Percentiles rank a stretch among this genome's conserved stretches.
These are phyloP conservation scores for Vitis hybrid DNA, from an alignment of 177 flowering plant species.

Conservation along the genomic window DNA sequence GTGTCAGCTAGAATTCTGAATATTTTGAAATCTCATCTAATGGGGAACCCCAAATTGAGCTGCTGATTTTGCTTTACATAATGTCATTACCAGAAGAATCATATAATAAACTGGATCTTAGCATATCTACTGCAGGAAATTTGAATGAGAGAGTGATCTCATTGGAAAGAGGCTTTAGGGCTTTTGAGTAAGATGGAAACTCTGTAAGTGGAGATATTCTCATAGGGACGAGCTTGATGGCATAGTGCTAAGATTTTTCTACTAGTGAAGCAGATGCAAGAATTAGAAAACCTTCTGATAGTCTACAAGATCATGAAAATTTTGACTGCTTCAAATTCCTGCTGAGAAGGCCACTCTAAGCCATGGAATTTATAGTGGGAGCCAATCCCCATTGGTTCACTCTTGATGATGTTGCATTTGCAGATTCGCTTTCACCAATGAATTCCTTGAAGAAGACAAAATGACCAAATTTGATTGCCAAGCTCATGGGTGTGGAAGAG, in stretches of 20 bases:
- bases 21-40: slow-evolving; percentile 79
- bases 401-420: slow-evolving; percentile 25
- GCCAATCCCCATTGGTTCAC: slow-evolving; percentile 36
- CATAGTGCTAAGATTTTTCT: slow-evolving; percentile 7
- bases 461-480: slow-evolving; percentile 66
- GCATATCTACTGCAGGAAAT: slow-evolving; percentile 25
- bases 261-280: slow-evolving; percentile 9
- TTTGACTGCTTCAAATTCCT: slow-evolving; percentile 20
- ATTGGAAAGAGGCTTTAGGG: slow-evolving; percentile 14
- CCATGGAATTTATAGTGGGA: background rate
- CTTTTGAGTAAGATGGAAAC: no score
- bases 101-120: slow-evolving; percentile 45
- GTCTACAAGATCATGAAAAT: slow-evolving; percentile 14
- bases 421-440: background rate
- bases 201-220: background rate
- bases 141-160: slow-evolving; percentile 12
- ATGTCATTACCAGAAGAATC: slow-evolving; percentile 56
- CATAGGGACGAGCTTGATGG: slow-evolving; percentile 1
- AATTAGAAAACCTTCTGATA: slow-evolving; percentile 9
- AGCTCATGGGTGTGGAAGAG: slow-evolving; percentile 85
- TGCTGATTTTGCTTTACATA: slow-evolving; percentile 64
- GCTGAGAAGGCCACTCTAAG: slow-evolving; percentile 26
- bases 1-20: slow-evolving; percentile 62
- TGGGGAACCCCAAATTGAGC: slow-evolving; percentile 81
- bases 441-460: slow-evolving; percentile 11